phyloP scores from a whole-genome alignment of 108 stramenopile species.

The Fragilaria crotonensis region DNA sequence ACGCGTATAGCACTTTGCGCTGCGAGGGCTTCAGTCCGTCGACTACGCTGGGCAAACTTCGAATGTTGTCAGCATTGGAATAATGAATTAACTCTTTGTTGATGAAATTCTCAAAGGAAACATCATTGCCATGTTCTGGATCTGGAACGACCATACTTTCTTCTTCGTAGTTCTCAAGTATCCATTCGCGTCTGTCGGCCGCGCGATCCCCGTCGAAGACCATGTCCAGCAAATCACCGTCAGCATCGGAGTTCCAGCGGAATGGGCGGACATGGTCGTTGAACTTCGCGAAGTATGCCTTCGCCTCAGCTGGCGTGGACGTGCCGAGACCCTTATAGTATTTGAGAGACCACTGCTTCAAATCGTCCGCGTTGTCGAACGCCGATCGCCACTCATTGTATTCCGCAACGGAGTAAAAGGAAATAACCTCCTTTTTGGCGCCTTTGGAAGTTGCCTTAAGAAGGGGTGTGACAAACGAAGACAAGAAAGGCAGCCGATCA shows the following conservation, averaged over 20 bases:
- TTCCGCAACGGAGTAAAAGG: slow-evolving; percentile 94
- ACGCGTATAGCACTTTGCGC: slow-evolving; percentile 96
- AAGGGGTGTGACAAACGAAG: slow-evolving; percentile 99
- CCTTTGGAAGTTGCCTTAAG: slow-evolving; percentile 91
- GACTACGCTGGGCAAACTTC: slow-evolving; percentile 91
- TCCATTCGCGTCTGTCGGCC: slow-evolving; percentile 93
- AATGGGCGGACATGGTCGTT: slow-evolving; percentile 42
- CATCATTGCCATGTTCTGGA: slow-evolving; percentile 35
- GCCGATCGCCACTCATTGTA: slow-evolving; percentile 89
- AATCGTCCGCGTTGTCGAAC: slow-evolving; percentile 60
- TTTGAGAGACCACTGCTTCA: slow-evolving; percentile 92
- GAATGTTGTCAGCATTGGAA: slow-evolving; percentile 85
- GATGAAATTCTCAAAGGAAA: slow-evolving; percentile 91
- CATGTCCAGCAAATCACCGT: slow-evolving; percentile 93
- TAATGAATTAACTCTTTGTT: slow-evolving; percentile 97
- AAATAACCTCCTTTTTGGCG: slow-evolving; percentile 37
- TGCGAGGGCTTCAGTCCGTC: slow-evolving; percentile 99
- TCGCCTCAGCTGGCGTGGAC: slow-evolving; percentile 91
- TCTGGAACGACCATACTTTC: slow-evolving; percentile 91
- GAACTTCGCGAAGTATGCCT: slow-evolving; percentile 78
- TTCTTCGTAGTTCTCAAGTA: slow-evolving; percentile 52
- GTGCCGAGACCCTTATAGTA: slow-evolving; percentile 99
- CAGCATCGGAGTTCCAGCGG: slow-evolving; percentile 25
- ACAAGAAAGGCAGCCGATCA: slow-evolving; percentile 74
- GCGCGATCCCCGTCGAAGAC: slow-evolving; percentile 94